phyloP scores from a whole-genome alignment of 441 rosid genomes.

The Omphalea diandra region DNA sequence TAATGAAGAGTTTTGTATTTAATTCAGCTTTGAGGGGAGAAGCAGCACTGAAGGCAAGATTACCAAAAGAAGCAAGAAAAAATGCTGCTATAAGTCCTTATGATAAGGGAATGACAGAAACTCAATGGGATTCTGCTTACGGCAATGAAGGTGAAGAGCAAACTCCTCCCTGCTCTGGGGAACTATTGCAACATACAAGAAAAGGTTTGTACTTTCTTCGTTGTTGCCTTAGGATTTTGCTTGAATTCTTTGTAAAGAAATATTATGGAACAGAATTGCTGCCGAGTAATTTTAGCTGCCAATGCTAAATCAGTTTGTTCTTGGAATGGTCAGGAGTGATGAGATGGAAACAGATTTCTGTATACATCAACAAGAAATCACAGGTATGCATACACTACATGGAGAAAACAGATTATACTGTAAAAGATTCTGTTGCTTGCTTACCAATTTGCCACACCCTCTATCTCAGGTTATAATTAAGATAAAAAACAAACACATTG shows the following conservation, averaged over 20 bases:
- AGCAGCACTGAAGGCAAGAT: conserved; percentile 73
- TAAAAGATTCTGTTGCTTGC: not conserved
- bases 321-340: conserved; percentile 53
- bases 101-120: conserved; percentile 58
- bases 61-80: conserved; percentile 82
- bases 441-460: not conserved
- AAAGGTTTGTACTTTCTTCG: conserved; percentile 47
- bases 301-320: conserved; percentile 2
- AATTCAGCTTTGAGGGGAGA: conserved; percentile 87
- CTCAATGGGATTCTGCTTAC: conserved; percentile 40
- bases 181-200: conserved; percentile 62
- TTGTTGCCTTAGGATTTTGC: not conserved
- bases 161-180: conserved; percentile 66
- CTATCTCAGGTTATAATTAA: conserved; percentile 63
- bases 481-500: conserved; percentile 87
- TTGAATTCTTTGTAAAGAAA: not conserved
- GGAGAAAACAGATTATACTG: not conserved
- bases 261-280: not conserved
- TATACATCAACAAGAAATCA: conserved; percentile 72
- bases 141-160: conserved; percentile 43
- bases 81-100: conserved; percentile 83
- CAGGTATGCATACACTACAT: conserved; percentile 46
- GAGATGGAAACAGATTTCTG: conserved; percentile 58
- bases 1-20: not conserved
- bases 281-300: not conserved